Evolutionary conservation across 805 yeast species (phyloP).

Genomic region (Ogataea parapolymorpha): DNA sequence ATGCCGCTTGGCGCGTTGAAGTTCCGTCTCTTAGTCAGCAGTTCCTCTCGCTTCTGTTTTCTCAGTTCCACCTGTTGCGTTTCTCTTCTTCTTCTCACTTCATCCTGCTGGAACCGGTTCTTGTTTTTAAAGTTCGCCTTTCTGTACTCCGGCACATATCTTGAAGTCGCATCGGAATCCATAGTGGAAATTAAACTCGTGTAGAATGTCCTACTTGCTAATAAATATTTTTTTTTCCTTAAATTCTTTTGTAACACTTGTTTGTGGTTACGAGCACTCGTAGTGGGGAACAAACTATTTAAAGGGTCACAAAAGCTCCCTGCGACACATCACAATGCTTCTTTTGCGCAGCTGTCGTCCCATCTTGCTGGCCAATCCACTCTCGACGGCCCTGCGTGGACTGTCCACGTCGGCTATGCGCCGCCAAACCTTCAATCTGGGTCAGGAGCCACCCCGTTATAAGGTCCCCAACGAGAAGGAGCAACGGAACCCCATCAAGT

Average conservation of each 20-base stretch:
- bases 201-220: conserved; percentile 2
- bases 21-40: conserved; percentile 89
- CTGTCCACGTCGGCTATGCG: neutral
- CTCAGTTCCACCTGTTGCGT: conserved; percentile 95
- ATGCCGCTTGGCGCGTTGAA: conserved; percentile 44
- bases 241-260: conserved; percentile 5
- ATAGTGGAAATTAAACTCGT: conserved; percentile 33
- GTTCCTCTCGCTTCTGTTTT: conserved; percentile 95
- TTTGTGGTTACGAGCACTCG: conserved; percentile 9
- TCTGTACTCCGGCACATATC: conserved; percentile 96
- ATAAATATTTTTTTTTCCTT: conserved; percentile 4
- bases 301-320: neutral
- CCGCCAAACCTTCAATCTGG: conserved; percentile 24
- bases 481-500: conserved; percentile 20
- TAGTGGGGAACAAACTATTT: conserved; percentile 4
- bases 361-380: neutral
- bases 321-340: conserved; percentile 7
- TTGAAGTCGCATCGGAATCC: conserved; percentile 70
- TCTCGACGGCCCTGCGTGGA: neutral
- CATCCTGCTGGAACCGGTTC: conserved; percentile 91
- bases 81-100: conserved; percentile 95
- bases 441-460: conserved; percentile 30
- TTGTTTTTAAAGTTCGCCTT: conserved; percentile 94
- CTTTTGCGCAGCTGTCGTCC: neutral
- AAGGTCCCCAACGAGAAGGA: conserved; percentile 24